phyloP scores from a whole-genome alignment of 139 green algal genomes.

The Coccomyxa sp. region DNA sequence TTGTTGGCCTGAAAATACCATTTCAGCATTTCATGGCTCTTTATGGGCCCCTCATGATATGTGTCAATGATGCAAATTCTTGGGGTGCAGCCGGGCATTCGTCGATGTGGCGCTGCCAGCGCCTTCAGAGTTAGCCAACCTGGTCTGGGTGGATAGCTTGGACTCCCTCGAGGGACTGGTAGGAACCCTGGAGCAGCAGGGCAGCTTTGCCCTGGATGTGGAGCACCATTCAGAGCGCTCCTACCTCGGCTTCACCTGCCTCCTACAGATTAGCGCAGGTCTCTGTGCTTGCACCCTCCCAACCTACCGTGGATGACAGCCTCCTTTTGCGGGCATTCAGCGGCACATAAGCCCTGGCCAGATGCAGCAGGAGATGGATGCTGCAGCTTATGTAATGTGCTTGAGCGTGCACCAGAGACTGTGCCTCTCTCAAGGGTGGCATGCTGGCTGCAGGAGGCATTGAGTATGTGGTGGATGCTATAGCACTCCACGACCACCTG shows the following conservation, averaged over 20 bases:
- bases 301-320: neutral
- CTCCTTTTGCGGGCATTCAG: too few relatives aligned
- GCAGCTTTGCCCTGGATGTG: slow-evolving; percentile 56
- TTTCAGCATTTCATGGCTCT: too few relatives aligned
- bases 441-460: slow-evolving; percentile 16
- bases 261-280: slow-evolving; percentile 66
- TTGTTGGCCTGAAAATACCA: too few relatives aligned
- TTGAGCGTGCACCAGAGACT: neutral
- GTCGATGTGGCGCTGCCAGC: too few relatives aligned
- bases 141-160: too few relatives aligned
- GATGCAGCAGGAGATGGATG: too few relatives aligned
- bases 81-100: too few relatives aligned
- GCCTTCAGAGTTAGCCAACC: too few relatives aligned
- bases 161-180: too few relatives aligned
- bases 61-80: too few relatives aligned
- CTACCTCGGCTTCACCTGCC: slow-evolving; percentile 68
- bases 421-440: slow-evolving; percentile 1
- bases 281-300: neutral
- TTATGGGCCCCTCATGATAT: too few relatives aligned
- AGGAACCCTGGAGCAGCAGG: slow-evolving; percentile 12
- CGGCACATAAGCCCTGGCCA: too few relatives aligned
- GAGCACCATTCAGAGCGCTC: slow-evolving; percentile 53
- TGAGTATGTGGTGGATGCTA: slow-evolving; percentile 66
- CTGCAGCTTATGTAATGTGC: neutral
- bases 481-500: slow-evolving; percentile 63